Conservation (phyloP, 768 basidiomycete species). For the Naganishia kalamii region DNA sequence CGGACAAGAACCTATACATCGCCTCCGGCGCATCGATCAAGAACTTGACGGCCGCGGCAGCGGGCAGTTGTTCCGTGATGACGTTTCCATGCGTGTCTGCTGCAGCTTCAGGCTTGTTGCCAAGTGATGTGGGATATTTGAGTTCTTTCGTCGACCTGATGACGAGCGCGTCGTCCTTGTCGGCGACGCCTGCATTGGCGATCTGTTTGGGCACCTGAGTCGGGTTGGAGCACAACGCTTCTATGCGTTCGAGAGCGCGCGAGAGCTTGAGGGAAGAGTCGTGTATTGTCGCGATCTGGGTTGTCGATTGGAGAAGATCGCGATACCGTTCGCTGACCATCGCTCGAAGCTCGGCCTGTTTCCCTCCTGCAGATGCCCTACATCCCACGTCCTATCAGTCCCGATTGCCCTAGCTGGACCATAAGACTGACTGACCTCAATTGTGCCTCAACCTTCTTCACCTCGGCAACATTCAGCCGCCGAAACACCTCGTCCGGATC, state of each 20-base stretch:
- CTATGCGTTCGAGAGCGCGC: slow-evolving; percentile 29
- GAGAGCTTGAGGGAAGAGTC: slow-evolving; percentile 40
- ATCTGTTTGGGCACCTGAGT: neutral
- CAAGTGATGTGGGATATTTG: neutral
- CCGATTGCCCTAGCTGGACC: neutral
- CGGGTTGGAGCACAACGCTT: slow-evolving; percentile 33
- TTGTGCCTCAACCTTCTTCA: slow-evolving; percentile 41
- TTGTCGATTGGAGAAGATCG: slow-evolving; percentile 45
- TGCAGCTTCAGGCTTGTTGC: neutral
- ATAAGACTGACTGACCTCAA: slow-evolving; percentile 22
- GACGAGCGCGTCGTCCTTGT: neutral
- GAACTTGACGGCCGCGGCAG: slow-evolving; percentile 85
- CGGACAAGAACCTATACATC: slow-evolving; percentile 61
- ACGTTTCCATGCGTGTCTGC: neutral
- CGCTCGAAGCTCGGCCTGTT: slow-evolving; percentile 42
- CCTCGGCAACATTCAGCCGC: slow-evolving; percentile 37
- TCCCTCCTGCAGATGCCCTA: slow-evolving; percentile 37
- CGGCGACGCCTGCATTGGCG: slow-evolving; percentile 23
- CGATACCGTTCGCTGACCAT: slow-evolving; percentile 44
- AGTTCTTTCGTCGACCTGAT: neutral
- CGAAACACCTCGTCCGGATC: slow-evolving; percentile 46
- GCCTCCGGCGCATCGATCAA: slow-evolving; percentile 86
- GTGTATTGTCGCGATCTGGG: slow-evolving; percentile 41
- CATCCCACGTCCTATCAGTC: slow-evolving; percentile 2
- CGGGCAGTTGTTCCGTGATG: slow-evolving; percentile 34